phyloP scores from a whole-genome alignment of 169 alveolate species.

The Amoebophrya sp. region DNA sequence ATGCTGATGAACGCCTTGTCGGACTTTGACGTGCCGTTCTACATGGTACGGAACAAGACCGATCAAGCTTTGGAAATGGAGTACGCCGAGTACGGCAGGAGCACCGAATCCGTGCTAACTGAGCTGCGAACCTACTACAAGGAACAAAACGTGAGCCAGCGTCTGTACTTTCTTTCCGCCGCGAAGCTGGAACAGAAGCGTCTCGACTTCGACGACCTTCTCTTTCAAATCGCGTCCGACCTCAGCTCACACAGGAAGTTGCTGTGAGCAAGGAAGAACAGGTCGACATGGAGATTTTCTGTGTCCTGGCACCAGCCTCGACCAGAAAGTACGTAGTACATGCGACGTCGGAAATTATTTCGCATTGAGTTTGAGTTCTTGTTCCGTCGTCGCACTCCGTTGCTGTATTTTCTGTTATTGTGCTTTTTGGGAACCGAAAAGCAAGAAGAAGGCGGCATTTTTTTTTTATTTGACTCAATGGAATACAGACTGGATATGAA shows the following conservation, averaged over 20 bases:
- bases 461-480: too few relatives aligned
- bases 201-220: neutral
- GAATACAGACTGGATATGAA: too few relatives aligned
- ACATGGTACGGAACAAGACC: neutral
- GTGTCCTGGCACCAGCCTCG: too few relatives aligned
- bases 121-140: neutral
- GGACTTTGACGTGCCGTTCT: neutral
- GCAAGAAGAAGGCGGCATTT: too few relatives aligned
- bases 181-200: neutral
- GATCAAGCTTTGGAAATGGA: neutral
- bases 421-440: too few relatives aligned
- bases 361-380: too few relatives aligned
- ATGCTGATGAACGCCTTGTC: neutral
- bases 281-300: too few relatives aligned
- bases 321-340: too few relatives aligned
- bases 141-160: neutral
- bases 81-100: neutral
- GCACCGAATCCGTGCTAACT: neutral
- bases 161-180: neutral
- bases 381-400: too few relatives aligned
- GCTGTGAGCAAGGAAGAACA: too few relatives aligned
- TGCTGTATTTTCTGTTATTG: too few relatives aligned
- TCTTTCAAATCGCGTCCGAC: neutral
- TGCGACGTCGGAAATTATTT: too few relatives aligned
- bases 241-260: neutral